These are phyloP conservation scores for Ligustrum vulgare DNA, from an alignment of 257 asterid species.

Conservation along the genomic window DNA sequence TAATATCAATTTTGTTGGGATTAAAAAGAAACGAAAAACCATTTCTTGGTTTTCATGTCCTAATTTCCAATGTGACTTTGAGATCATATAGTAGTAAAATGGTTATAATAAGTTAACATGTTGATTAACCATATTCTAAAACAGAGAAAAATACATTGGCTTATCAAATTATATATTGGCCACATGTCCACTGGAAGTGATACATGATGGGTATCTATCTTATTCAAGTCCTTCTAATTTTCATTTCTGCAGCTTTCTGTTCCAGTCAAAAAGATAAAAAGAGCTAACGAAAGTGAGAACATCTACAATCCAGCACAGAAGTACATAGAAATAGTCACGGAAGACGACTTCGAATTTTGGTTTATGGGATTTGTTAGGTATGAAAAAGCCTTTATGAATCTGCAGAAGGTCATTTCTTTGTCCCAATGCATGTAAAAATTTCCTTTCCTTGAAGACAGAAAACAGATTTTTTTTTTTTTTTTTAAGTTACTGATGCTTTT, in stretches of 20 bases:
- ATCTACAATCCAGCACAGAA: slow-evolving; percentile 59
- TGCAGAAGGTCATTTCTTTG: slow-evolving; percentile 56
- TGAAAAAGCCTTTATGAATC: slow-evolving; percentile 70
- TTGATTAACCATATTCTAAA: too few relatives aligned
- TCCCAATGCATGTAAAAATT: slow-evolving; percentile 4
- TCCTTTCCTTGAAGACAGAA: background rate
- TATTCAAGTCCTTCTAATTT: background rate
- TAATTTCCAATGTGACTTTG: too few relatives aligned
- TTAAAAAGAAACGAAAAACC: too few relatives aligned
- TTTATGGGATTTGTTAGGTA: slow-evolving; percentile 93
- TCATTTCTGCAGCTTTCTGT: slow-evolving; percentile 52
- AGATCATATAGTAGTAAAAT: too few relatives aligned
- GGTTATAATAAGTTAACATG: too few relatives aligned
- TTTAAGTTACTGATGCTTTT: background rate
- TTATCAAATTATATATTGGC: too few relatives aligned
- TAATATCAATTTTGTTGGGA: too few relatives aligned
- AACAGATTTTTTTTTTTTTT: background rate
- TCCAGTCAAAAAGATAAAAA: slow-evolving; percentile 62
- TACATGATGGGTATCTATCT: background rate
- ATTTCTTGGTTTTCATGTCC: too few relatives aligned
- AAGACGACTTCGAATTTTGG: slow-evolving; percentile 81
- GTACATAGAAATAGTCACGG: slow-evolving; percentile 68
- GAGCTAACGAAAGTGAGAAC: slow-evolving; percentile 56
- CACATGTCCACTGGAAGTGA: too few relatives aligned
- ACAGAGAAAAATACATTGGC: too few relatives aligned